Percentiles rank a stretch among this genome's conserved stretches.
Evolutionary conservation across 2,329 filamentous ascomycete genomes (phyloP).

Genomic region (Ilyonectria destructans): DNA sequence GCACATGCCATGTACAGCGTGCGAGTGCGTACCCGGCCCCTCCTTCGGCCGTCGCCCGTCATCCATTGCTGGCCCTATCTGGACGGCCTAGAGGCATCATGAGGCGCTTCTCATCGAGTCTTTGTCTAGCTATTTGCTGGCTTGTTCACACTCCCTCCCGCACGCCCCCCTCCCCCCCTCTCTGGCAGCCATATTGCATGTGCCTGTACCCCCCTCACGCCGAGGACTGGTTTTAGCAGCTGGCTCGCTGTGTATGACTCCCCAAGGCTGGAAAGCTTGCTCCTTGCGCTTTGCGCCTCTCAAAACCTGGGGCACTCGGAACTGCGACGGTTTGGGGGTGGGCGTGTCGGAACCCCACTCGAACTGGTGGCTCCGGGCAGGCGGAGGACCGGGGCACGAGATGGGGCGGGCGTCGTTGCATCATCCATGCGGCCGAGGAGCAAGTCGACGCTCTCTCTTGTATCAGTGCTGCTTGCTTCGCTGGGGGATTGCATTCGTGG

Average conservation of each 20-base stretch:
- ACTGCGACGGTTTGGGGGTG: constrained; percentile 22
- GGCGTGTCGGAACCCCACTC: constrained; percentile 27
- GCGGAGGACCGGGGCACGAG: constrained; percentile 44
- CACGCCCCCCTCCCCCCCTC: constrained; percentile 2
- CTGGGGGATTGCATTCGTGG: neutral
- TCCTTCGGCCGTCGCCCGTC: neutral
- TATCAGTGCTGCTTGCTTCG: no score
- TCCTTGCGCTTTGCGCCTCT: no score
- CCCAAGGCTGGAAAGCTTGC: no score
- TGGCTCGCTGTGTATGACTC: no score
- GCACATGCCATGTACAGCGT: constrained; percentile 21
- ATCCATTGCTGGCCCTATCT: constrained; percentile 1
- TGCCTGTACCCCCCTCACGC: constrained; percentile 4
- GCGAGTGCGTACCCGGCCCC: neutral
- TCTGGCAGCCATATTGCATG: neutral
- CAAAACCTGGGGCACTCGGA: constrained; percentile 17
- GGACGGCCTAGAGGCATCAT: constrained; percentile 26
- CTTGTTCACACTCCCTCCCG: neutral
- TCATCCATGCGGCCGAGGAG: constrained; percentile 50
- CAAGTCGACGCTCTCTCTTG: neutral
- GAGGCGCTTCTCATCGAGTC: constrained; percentile 24
- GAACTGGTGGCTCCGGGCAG: constrained; percentile 45
- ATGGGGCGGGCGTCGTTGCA: constrained; percentile 27
- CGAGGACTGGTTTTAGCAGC: neutral
- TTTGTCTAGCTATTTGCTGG: constrained; percentile 8